A percentile compares a stretch with the other conserved stretches of the same genome.
Conservation (phyloP, 2,329 filamentous ascomycete genomes). For the Aspergillus japonicus region DNA sequence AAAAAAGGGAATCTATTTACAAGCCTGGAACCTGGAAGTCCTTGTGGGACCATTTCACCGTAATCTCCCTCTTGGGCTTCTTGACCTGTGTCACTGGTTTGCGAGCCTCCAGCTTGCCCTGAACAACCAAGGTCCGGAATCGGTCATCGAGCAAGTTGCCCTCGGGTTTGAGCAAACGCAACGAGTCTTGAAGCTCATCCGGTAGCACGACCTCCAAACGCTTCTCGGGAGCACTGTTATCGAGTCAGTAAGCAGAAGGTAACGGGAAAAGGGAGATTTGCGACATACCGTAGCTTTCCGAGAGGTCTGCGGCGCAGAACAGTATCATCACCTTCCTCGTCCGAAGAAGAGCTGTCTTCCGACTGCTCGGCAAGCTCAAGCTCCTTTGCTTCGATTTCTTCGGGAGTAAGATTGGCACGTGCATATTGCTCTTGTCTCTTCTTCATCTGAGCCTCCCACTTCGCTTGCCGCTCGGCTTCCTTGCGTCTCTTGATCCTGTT, state of each 20-base stretch:
- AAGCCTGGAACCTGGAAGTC: slow-evolving; percentile 67
- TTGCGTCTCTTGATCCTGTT: slow-evolving; percentile 88
- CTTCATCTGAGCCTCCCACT: slow-evolving; percentile 73
- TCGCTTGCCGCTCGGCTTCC: slow-evolving; percentile 74
- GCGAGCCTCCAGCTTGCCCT: slow-evolving; percentile 84
- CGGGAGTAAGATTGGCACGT: slow-evolving; percentile 67
- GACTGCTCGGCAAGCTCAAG: slow-evolving; percentile 45
- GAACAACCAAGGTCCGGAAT: slow-evolving; percentile 82
- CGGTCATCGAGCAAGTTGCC: slow-evolving; percentile 92
- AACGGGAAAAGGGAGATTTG: background rate
- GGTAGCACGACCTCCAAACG: slow-evolving; percentile 77
- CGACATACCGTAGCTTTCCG: slow-evolving; percentile 55
- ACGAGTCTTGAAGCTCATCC: slow-evolving; percentile 77
- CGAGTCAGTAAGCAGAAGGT: slow-evolving; percentile 19
- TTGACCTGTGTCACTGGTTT: slow-evolving; percentile 76
- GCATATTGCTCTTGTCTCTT: slow-evolving; percentile 69
- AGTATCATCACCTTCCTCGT: slow-evolving; percentile 59
- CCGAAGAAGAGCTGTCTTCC: slow-evolving; percentile 39
- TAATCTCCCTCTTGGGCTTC: slow-evolving; percentile 75
- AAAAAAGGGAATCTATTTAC: slow-evolving; percentile 20
- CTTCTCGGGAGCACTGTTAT: slow-evolving; percentile 61
- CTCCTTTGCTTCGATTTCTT: slow-evolving; percentile 49
- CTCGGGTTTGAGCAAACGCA: slow-evolving; percentile 83
- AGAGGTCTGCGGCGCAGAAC: slow-evolving; percentile 70
- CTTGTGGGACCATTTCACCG: slow-evolving; percentile 98